Base-by-base conservation (phyloP, 2,329 filamentous ascomycete species). In the Coniella lustricola region DNA sequence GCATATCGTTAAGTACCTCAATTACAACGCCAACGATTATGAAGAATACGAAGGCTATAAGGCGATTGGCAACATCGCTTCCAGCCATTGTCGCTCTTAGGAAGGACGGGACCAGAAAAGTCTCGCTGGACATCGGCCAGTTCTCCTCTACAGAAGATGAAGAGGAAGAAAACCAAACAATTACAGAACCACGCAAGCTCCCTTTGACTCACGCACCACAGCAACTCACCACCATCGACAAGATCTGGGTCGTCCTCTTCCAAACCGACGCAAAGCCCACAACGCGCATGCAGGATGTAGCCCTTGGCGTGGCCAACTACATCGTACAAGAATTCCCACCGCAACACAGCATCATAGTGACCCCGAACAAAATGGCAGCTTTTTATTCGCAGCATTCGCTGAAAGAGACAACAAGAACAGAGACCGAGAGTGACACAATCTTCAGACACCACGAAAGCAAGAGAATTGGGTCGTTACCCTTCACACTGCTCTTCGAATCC, bases 231-330 rank as follows among this genome's bases (percentile, higher is more conserved):
- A 76, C 77, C 2, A 64, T 85, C 22, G 86, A 90, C 61, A 79
- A 77, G 60, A 82, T 83, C 60, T 95, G 89, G 89, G 85, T 87
- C 5, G 73, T 72, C 9, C 64, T 95, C 3, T 94, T 94, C 60
- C 81, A 85, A 40, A 69, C 73, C 3, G 72, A 81, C 22, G 85
- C 83, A 0, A 74, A 76, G 48, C 80, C 86, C 1, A 90, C 87
- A 0, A 65, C 73, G 41, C 74, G 87, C 44, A 72, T 91, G 14
- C 77, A 78, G 0, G 79, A 90, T 55, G 81, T 93, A 34, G 67
- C 94, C 42, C 74, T 81, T 48, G 87, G 87, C 0, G 70, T 95
- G 49, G 87, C 87, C 12, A 73, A 80, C 46, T 83, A 89, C 61
- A 69, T 95, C 59, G 82, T 87, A 55, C 79, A 85, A 48, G 77